These are phyloP conservation scores for Arctostaphylos glauca DNA, from an alignment of 148 eudicot genomes.

Conservation along the genomic window DNA sequence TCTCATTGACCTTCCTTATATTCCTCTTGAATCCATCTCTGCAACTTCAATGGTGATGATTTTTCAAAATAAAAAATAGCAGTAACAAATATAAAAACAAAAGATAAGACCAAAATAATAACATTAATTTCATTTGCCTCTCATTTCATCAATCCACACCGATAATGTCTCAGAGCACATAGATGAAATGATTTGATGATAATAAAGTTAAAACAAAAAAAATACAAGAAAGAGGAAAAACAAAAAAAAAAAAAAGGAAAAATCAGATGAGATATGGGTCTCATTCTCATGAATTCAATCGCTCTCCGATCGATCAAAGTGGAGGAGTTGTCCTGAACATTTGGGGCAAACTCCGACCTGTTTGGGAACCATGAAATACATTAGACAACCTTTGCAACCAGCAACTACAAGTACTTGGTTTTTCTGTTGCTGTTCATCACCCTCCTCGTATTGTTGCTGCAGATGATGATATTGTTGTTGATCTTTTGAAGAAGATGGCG, in stretches of 20 bases:
- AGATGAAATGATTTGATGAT: background rate
- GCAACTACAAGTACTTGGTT: conserved; percentile 67
- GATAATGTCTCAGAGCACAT: conserved; percentile 13
- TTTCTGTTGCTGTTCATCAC: background rate
- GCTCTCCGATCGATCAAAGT: conserved; percentile 55
- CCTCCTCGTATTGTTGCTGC: background rate
- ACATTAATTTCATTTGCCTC: conserved; percentile 10
- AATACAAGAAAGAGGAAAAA: background rate
- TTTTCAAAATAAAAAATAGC: background rate
- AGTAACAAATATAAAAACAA: background rate
- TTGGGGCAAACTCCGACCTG: conserved; percentile 69
- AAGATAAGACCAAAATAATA: background rate
- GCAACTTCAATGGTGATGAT: background rate
- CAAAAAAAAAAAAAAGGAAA: background rate
- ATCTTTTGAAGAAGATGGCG: conserved; percentile 37
- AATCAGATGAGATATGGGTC: background rate
- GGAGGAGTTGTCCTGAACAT: conserved; percentile 85
- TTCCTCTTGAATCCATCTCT: background rate
- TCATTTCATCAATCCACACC: conserved; percentile 20
- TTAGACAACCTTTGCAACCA: conserved; percentile 86
- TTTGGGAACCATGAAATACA: conserved; percentile 96
- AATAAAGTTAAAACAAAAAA: background rate
- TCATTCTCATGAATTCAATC: conserved; percentile 19
- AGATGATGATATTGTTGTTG: conserved; percentile 12
- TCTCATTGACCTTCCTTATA: conserved; percentile 15